phyloP scores from a whole-genome alignment of 2,329 filamentous ascomycete genomes.

The Aspergillus fijiensis region DNA sequence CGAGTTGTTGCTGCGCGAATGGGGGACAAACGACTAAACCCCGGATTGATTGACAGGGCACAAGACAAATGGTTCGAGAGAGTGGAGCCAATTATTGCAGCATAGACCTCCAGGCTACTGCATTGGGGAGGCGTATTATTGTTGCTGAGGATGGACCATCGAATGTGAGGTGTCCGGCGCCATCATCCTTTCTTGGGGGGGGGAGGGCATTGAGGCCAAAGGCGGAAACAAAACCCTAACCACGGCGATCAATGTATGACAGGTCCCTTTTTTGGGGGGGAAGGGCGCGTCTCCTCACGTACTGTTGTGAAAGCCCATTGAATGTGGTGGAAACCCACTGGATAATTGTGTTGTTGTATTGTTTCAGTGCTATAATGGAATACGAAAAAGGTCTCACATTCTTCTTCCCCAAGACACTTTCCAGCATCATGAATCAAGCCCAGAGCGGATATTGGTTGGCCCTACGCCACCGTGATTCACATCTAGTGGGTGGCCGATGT shows the following conservation, averaged over 20 bases:
- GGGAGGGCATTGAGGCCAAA: not conserved
- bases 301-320: not conserved
- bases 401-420: not conserved
- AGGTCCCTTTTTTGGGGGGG: not conserved
- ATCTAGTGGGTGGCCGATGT: not conserved
- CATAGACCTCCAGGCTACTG: slow-evolving; percentile 6
- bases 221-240: not conserved
- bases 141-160: not conserved
- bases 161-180: not conserved
- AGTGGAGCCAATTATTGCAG: slow-evolving; percentile 5
- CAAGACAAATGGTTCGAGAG: no score
- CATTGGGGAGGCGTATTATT: slow-evolving; percentile 4
- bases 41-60: slow-evolving; percentile 4
- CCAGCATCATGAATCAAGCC: not conserved
- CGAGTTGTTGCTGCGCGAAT: not conserved
- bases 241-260: not conserved
- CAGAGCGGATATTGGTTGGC: not conserved
- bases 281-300: not conserved
- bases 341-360: no score
- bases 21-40: not conserved
- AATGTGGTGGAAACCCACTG: no score
- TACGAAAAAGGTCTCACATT: not conserved
- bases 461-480: not conserved
- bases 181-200: not conserved
- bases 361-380: not conserved